Percentiles rank a stretch among this genome's conserved stretches.
phyloP scores from a whole-genome alignment of 495 filamentous ascomycete genomes.

The Letharia columbiana region DNA sequence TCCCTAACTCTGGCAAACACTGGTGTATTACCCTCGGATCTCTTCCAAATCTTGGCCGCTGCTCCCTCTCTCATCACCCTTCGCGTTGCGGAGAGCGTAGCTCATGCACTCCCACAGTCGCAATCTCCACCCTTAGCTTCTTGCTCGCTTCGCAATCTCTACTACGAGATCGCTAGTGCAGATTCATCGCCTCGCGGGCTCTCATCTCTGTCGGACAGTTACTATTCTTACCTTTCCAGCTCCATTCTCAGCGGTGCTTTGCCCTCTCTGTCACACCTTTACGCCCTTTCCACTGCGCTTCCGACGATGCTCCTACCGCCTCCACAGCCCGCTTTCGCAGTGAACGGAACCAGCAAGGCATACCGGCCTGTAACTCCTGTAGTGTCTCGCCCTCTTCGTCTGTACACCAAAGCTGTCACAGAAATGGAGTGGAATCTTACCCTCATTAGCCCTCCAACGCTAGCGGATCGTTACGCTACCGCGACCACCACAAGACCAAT shows the following conservation, averaged over 20 bases:
- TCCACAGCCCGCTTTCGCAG: slow-evolving; percentile 34
- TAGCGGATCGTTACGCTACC: slow-evolving; percentile 29
- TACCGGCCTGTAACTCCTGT: slow-evolving; percentile 29
- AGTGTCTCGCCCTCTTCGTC: slow-evolving; percentile 58
- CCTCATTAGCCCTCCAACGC: slow-evolving; percentile 41
- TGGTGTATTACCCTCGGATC: slow-evolving; percentile 52
- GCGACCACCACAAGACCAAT: slow-evolving; percentile 43
- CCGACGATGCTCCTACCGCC: slow-evolving; percentile 60
- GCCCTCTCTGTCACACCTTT: slow-evolving; percentile 63
- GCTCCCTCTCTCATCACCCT: slow-evolving; percentile 56
- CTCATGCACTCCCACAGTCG: slow-evolving; percentile 53
- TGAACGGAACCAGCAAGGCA: neutral
- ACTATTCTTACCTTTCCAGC: slow-evolving; percentile 79
- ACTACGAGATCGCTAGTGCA: slow-evolving; percentile 68
- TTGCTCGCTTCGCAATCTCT: slow-evolving; percentile 54
- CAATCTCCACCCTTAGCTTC: slow-evolving; percentile 57
- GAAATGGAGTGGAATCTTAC: slow-evolving; percentile 83
- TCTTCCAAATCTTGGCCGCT: slow-evolving; percentile 55
- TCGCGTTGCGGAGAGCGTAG: slow-evolving; percentile 56
- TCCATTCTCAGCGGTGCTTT: slow-evolving; percentile 69
- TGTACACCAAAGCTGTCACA: slow-evolving; percentile 80
- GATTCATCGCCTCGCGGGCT: slow-evolving; percentile 40
- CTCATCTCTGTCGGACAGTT: slow-evolving; percentile 53
- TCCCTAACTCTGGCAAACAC: slow-evolving; percentile 58
- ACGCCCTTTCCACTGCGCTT: slow-evolving; percentile 77